These are phyloP conservation scores for Cyberlindnera suaveolens DNA, from an alignment of 805 yeast genomes.

Conservation along the genomic window DNA sequence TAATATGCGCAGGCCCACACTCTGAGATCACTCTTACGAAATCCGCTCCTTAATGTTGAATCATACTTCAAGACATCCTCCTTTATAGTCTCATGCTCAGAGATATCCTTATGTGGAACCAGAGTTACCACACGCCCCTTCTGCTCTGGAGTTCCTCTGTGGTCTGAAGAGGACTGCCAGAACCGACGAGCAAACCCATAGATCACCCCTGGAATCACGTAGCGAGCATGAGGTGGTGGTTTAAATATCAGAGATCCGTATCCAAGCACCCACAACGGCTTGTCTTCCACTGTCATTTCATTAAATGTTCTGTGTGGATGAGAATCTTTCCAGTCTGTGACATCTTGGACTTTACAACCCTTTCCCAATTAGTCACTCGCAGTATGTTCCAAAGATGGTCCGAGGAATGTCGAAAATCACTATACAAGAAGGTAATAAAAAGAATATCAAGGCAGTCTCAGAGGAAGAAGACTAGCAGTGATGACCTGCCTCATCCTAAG, in stretches of 20 bases:
- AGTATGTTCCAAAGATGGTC: too few relatives aligned
- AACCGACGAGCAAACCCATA: conserved; percentile 75
- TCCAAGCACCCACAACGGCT: conserved; percentile 76
- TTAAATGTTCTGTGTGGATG: neutral
- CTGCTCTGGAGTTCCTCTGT: conserved; percentile 78
- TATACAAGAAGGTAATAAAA: too few relatives aligned
- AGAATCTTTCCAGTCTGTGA: neutral
- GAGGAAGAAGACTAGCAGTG: too few relatives aligned
- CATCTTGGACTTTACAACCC: neutral
- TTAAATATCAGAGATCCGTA: conserved; percentile 87
- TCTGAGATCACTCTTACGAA: conserved; percentile 38
- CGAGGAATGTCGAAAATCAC: too few relatives aligned
- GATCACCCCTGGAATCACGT: conserved; percentile 64
- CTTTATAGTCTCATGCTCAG: conserved; percentile 33
- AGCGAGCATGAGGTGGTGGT: conserved; percentile 72
- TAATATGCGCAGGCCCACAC: conserved; percentile 85
- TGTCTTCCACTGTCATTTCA: conserved; percentile 10
- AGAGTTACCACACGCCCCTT: conserved; percentile 91
- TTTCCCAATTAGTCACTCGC: neutral
- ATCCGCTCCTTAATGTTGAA: conserved; percentile 10
- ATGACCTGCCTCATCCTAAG: too few relatives aligned
- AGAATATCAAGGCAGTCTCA: too few relatives aligned
- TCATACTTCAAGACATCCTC: conserved; percentile 33
- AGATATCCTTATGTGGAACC: conserved; percentile 51
- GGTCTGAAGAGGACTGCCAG: conserved; percentile 90